Conservation (phyloP, 352 stramenopile species). For the Globisporangium lucens region DNA sequence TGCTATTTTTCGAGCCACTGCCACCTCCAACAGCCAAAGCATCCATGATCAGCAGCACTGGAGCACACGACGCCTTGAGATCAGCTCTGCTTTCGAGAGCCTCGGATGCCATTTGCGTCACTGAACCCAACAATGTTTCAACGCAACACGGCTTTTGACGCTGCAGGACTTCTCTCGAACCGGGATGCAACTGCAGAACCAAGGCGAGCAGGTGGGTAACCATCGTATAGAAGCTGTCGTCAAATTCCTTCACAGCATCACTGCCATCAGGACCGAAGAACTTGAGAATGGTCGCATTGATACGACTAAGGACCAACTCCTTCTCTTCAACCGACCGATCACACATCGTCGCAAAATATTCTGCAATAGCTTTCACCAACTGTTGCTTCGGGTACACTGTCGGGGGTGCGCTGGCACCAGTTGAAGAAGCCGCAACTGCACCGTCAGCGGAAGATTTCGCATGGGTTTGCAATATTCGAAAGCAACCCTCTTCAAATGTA, state of each 20-base stretch:
- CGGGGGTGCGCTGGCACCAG: not conserved
- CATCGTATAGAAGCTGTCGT: constrained; percentile 41
- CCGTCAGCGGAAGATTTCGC: constrained; percentile 5
- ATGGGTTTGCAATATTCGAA: constrained; percentile 58
- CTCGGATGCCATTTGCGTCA: constrained; percentile 21
- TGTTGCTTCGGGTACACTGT: constrained; percentile 39
- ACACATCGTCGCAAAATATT: constrained; percentile 65
- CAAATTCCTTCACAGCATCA: constrained; percentile 5
- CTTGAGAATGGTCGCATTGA: constrained; percentile 48
- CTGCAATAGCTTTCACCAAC: constrained; percentile 57
- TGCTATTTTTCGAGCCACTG: not conserved
- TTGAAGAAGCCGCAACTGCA: not conserved
- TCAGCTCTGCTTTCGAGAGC: not conserved
- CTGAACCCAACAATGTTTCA: constrained; percentile 39
- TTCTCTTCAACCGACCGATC: constrained; percentile 56
- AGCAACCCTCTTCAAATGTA: constrained; percentile 63
- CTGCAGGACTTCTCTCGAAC: constrained; percentile 35
- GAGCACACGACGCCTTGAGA: constrained; percentile 42
- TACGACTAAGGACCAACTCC: constrained; percentile 42
- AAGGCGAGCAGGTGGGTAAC: constrained; percentile 67
- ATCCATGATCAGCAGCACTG: constrained; percentile 65
- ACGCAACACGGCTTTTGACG: constrained; percentile 46
- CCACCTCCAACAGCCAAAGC: constrained; percentile 28
- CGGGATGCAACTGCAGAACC: constrained; percentile 56
- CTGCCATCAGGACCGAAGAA: constrained; percentile 31